These are phyloP conservation scores for Phoma sp. DNA, from an alignment of 2,329 filamentous ascomycete species.

Conservation along the genomic window DNA sequence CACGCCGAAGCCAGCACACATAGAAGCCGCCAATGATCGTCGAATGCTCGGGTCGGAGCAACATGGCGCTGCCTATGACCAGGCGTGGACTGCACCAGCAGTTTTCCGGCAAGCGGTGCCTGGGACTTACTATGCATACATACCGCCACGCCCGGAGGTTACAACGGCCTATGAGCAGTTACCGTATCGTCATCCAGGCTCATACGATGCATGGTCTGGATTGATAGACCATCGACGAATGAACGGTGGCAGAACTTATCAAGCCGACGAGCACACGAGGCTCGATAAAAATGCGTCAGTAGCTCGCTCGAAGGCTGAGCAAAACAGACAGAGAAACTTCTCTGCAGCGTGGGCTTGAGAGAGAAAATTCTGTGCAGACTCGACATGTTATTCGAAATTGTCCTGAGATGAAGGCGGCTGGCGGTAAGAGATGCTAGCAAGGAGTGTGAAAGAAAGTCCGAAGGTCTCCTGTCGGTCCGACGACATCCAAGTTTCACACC, in stretches of 20 bases:
- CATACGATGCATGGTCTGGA: background rate
- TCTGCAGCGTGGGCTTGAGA: background rate
- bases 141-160: background rate
- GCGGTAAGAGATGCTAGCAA: background rate
- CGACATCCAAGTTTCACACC: background rate
- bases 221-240: too few species aligned
- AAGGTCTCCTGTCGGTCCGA: background rate
- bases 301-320: too few species aligned
- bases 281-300: too few species aligned
- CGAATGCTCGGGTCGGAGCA: background rate
- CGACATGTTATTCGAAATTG: background rate
- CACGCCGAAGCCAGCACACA: background rate
- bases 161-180: background rate
- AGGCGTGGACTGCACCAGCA: background rate
- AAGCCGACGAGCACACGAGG: background rate
- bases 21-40: background rate
- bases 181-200: background rate
- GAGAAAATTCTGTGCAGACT: background rate
- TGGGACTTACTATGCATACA: background rate
- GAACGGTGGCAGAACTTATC: too few species aligned
- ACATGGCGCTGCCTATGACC: background rate
- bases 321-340: background rate
- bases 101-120: background rate
- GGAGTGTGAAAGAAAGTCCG: background rate
- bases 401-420: background rate